Conservation (phyloP, 768 basidiomycete species). For the Auriscalpium vulgare region DNA sequence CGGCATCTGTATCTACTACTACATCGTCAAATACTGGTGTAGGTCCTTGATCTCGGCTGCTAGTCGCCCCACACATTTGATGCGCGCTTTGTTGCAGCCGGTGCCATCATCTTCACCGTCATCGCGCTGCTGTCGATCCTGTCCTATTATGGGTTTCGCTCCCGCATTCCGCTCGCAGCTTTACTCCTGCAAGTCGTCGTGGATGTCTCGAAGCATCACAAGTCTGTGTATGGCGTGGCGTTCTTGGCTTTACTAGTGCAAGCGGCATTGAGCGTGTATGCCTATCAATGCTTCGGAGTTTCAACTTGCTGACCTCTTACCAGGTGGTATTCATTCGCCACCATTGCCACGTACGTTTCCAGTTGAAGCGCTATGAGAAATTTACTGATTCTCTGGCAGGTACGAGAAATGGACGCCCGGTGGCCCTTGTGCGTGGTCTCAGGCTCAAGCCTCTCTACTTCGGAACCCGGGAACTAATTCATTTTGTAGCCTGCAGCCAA, state of each 20-base stretch:
- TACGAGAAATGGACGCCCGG: constrained; percentile 72
- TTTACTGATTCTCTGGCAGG: constrained; percentile 11
- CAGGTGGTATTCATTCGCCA: constrained; percentile 74
- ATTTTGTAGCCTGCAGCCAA: constrained; percentile 38
- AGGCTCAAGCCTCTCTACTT: no score
- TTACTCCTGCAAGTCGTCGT: constrained; percentile 76
- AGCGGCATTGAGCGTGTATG: constrained; percentile 61
- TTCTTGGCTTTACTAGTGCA: constrained; percentile 65
- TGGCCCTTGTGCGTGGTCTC: constrained; percentile 45
- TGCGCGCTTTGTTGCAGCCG: constrained; percentile 35
- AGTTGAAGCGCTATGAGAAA: neutral
- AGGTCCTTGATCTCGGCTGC: constrained; percentile 17
- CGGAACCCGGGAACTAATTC: no score
- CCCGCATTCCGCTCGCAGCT: constrained; percentile 72
- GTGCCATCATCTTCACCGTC: constrained; percentile 78
- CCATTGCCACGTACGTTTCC: constrained; percentile 57
- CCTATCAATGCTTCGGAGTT: neutral
- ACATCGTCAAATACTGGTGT: constrained; percentile 66
- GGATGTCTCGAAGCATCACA: constrained; percentile 79
- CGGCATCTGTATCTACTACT: constrained; percentile 69
- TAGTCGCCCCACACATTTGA: neutral
- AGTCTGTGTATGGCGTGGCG: constrained; percentile 71
- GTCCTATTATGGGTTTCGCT: constrained; percentile 63
- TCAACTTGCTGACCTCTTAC: neutral
- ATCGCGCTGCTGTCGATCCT: constrained; percentile 70